Evolutionary conservation across 192 early-diverging fungal genomes (phyloP).

Genomic region (Coemansia sp.): DNA sequence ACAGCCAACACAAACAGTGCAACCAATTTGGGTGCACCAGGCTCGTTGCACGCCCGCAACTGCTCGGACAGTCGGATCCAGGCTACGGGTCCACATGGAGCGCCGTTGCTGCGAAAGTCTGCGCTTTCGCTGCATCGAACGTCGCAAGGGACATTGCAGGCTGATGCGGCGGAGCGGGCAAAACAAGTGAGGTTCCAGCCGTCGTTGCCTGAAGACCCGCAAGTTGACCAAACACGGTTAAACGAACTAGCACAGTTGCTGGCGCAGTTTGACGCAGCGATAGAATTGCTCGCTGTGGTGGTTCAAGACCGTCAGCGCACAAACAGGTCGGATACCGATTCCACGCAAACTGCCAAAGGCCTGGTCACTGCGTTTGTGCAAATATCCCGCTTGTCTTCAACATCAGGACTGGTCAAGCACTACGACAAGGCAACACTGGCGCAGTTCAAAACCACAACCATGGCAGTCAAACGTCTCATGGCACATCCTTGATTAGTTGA

Average conservation of each 20-base stretch:
- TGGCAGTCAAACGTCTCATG: slow-evolving; percentile 48
- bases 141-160: not conserved
- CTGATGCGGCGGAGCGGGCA: slow-evolving; percentile 24
- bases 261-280: slow-evolving; percentile 37
- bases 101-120: slow-evolving; percentile 24
- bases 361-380: slow-evolving; percentile 48
- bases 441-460: slow-evolving; percentile 48
- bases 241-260: slow-evolving; percentile 36
- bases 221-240: slow-evolving; percentile 36
- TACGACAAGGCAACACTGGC: slow-evolving; percentile 48
- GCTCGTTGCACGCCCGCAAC: slow-evolving; percentile 25
- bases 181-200: slow-evolving; percentile 48
- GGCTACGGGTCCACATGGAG: not conserved
- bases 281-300: slow-evolving; percentile 16
- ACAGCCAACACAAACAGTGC: not conserved
- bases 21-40: not conserved
- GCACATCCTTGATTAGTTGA: slow-evolving; percentile 1
- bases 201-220: not conserved
- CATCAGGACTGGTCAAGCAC: slow-evolving; percentile 45
- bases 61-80: slow-evolving; percentile 44
- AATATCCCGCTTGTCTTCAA: slow-evolving; percentile 41
- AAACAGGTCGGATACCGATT: not conserved
- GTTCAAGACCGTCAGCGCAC: not conserved
- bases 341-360: not conserved
- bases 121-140: slow-evolving; percentile 28